These are phyloP conservation scores for Citrus maxima DNA, from an alignment of 345 rosid genomes.

Conservation along the genomic window DNA sequence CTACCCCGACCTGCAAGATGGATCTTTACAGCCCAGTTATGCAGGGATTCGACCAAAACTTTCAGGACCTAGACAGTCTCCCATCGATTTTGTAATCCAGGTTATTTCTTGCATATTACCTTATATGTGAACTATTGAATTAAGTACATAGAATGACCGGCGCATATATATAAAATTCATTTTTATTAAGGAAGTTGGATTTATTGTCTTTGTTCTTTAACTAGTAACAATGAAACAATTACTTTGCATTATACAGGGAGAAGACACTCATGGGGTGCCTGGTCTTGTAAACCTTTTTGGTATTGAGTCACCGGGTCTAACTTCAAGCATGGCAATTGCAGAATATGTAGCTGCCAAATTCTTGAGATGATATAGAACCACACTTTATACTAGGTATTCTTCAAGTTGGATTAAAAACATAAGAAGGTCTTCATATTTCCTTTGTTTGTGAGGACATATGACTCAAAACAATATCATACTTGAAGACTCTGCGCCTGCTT, in stretches of 20 bases:
- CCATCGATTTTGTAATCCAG: constrained; percentile 77
- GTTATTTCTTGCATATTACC: constrained; percentile 28
- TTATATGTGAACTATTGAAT: not conserved
- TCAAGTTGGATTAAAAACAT: not conserved
- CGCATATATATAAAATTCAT: too few species aligned
- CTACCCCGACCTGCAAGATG: constrained; percentile 71
- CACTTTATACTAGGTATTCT: not conserved
- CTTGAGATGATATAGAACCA: constrained; percentile 18
- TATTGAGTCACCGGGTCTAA: constrained; percentile 93
- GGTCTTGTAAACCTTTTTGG: constrained; percentile 92
- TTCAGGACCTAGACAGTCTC: constrained; percentile 66
- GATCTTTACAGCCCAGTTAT: constrained; percentile 72
- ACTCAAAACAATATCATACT: not conserved
- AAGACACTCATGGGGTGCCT: constrained; percentile 68
- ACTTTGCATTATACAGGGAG: constrained; percentile 51
- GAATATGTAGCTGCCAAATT: constrained; percentile 63
- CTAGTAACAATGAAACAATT: not conserved
- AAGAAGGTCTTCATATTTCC: not conserved
- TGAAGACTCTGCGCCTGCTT: not conserved
- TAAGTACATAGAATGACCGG: not conserved
- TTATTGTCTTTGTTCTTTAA: not conserved
- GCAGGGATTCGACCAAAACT: constrained; percentile 88
- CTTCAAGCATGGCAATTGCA: constrained; percentile 91
- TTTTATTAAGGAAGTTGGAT: not conserved
- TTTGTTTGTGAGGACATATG: not conserved